A percentile compares a stretch with the other conserved stretches of the same genome.
phyloP scores from a whole-genome alignment of 345 rosid species.

The Brassica napus region DNA sequence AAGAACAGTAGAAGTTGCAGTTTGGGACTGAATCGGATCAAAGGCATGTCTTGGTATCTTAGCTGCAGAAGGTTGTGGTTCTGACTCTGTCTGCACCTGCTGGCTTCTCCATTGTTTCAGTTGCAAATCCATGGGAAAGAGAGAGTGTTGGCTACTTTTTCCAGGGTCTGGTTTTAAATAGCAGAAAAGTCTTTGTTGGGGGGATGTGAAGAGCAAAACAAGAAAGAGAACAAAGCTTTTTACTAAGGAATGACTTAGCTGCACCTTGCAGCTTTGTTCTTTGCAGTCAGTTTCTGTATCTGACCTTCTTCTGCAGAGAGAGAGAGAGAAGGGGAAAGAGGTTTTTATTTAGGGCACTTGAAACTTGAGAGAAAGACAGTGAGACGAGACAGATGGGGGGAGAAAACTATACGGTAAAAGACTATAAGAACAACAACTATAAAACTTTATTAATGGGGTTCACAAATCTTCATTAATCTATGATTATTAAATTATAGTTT shows the following conservation, averaged over 20 bases:
- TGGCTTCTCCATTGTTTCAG: constrained; percentile 92
- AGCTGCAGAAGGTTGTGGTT: constrained; percentile 53
- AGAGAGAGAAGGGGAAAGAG: constrained; percentile 47
- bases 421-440: constrained; percentile 4
- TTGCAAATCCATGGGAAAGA: constrained; percentile 76
- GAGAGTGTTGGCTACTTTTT: constrained; percentile 35
- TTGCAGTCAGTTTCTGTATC: constrained; percentile 42
- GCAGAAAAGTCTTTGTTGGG: constrained; percentile 31
- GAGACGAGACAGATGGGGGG: constrained; percentile 49
- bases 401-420: constrained; percentile 23
- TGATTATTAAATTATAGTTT: constrained; percentile 1
- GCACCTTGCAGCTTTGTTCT: constrained; percentile 29
- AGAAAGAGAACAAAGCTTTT: constrained; percentile 1
- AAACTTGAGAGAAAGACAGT: constrained; percentile 43
- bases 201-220: constrained; percentile 44
- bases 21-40: constrained; percentile 47
- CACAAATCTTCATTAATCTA: constrained; percentile 28
- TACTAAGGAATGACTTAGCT: constrained; percentile 1
- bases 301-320: constrained; percentile 48
- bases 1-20: constrained; percentile 58
- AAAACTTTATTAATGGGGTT: constrained; percentile 8
- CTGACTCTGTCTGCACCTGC: constrained; percentile 53
- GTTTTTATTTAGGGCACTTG: constrained; percentile 42
- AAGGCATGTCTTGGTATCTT: constrained; percentile 74
- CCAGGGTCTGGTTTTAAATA: constrained; percentile 10